Base-by-base conservation (phyloP, 2,329 filamentous ascomycete species). In the Colletotrichum higginsianum region DNA sequence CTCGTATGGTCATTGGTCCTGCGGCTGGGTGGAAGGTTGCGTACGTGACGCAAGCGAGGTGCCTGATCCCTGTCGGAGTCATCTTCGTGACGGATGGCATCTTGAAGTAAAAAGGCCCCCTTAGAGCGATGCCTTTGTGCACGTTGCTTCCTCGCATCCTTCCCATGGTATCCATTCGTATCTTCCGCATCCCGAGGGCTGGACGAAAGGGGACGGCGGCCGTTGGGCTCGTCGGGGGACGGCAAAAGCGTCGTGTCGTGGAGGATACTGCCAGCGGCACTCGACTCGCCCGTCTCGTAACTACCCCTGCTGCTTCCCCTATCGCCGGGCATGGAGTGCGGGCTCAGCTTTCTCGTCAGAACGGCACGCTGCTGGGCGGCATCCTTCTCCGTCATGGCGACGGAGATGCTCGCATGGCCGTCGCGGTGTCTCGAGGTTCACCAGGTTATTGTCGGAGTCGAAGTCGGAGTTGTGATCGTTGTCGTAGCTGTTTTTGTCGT, bases 61-160 rank as follows among this genome's bases (percentile, higher is more conserved):
- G 78, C 78, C 18, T 75, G 72, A 52, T 81, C 81, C 30, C 78
- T 79, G 23, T 78, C 77, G 35, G 77, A 77, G n/a, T 74, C 75
- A 23, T 70, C 66, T 8, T 78, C 78, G 55, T 78, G 77, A 40
- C 77, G 67, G 23, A 86, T 76, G 3, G 82, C 77, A 73, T 87
- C 86, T 40, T 84, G 80, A 16, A 89, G 81, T 62, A 89, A 81
- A 75, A 90, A 90, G 9, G 84, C 85, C 57, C 86, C 85, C 73
- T 81, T 84, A 7, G 86, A 81, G 18, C 86, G 83, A 40, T 82
- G 80, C 75, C 84, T 87, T 64, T 84, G 80, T 52, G 64, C 66
- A 71, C 66, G 68, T 73, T 72, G 68, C 58, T 57, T 71, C 57
- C 13, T 74, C 77, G 61, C 75, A 74, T 64, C 74, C 72, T 40